These are phyloP conservation scores for Cutaneotrichosporon spelunceum DNA, from an alignment of 1,284 basidiomycete species.

Conservation along the genomic window DNA sequence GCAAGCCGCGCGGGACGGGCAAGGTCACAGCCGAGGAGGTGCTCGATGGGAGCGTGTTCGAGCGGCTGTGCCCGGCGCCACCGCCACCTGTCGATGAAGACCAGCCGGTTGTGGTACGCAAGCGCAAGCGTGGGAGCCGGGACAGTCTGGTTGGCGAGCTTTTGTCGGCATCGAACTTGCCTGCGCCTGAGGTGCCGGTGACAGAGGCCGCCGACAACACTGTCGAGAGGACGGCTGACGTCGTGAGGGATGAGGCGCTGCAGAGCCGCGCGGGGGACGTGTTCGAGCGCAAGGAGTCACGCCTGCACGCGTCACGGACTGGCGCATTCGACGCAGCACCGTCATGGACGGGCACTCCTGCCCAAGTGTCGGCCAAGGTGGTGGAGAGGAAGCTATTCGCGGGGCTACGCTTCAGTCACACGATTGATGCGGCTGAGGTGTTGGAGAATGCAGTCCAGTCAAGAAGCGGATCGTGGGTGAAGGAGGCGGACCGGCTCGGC, in stretches of 20 bases:
- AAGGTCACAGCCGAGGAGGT: conserved; percentile 35
- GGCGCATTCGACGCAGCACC: conserved; percentile 24
- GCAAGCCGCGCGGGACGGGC: conserved; percentile 33
- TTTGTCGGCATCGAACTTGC: conserved; percentile 27
- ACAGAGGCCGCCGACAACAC: background rate
- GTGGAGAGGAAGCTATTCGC: conserved; percentile 29
- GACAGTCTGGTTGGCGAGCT: conserved; percentile 40
- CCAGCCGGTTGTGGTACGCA: conserved; percentile 34
- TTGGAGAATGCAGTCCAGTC: conserved; percentile 37
- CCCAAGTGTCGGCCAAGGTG: conserved; percentile 3
- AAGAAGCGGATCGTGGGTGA: conserved; percentile 38
- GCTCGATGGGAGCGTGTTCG: conserved; percentile 28
- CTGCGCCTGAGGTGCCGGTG: background rate
- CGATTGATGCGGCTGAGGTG: conserved; percentile 31
- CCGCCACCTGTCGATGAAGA: conserved; percentile 27
- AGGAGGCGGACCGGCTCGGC: conserved; percentile 30
- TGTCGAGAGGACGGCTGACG: background rate
- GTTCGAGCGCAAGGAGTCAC: conserved; percentile 31
- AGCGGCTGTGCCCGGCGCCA: conserved; percentile 14
- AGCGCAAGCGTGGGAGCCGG: conserved; percentile 33
- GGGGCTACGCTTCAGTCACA: conserved; percentile 40
- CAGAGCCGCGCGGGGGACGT: conserved; percentile 1
- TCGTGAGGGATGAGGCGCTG: conserved; percentile 16
- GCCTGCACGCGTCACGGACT: conserved; percentile 35
- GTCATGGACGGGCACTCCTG: conserved; percentile 15